phyloP scores from a whole-genome alignment of 352 stramenopile species.

The Globisporangium mamillatum region DNA sequence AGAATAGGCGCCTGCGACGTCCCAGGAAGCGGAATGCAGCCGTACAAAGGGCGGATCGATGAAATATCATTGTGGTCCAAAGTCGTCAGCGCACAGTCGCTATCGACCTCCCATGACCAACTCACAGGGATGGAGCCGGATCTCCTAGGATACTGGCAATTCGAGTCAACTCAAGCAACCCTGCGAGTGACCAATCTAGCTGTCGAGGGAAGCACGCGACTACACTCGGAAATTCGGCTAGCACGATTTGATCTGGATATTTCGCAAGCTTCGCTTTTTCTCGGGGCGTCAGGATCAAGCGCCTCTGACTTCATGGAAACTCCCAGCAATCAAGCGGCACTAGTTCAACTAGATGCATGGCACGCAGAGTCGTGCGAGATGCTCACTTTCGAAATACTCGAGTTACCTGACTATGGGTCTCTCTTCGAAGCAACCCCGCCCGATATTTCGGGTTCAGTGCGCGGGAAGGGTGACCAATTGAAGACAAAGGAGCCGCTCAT shows the following conservation, averaged over 20 bases:
- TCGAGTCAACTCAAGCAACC: conserved; percentile 19
- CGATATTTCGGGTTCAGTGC: not conserved
- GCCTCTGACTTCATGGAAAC: conserved; percentile 7
- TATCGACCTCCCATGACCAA: conserved; percentile 7
- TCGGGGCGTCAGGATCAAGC: conserved; percentile 17
- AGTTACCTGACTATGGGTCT: conserved; percentile 13
- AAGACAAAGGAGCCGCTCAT: not conserved
- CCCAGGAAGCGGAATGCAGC: not conserved
- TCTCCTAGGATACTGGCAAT: conserved; percentile 32
- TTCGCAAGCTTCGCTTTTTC: conserved; percentile 4
- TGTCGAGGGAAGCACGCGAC: not conserved
- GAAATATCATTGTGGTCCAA: conserved; percentile 32
- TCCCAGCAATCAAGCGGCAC: not conserved
- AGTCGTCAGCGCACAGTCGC: not conserved
- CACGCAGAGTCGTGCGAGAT: conserved; percentile 4
- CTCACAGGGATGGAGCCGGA: conserved; percentile 22
- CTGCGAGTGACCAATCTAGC: conserved; percentile 12
- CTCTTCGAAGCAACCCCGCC: conserved; percentile 1
- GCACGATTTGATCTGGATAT: conserved; percentile 4
- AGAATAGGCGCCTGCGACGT: conserved; percentile 20
- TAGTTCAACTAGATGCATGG: conserved; percentile 7
- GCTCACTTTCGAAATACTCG: conserved; percentile 10
- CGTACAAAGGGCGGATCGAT: conserved; percentile 30
- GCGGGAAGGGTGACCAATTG: not conserved
- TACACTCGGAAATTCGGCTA: conserved; percentile 19